Evolutionary conservation across 1,284 basidiomycete genomes (phyloP), one percentile per base, ranked within the genome.

Genomic region (Malassezia equina): DNA sequence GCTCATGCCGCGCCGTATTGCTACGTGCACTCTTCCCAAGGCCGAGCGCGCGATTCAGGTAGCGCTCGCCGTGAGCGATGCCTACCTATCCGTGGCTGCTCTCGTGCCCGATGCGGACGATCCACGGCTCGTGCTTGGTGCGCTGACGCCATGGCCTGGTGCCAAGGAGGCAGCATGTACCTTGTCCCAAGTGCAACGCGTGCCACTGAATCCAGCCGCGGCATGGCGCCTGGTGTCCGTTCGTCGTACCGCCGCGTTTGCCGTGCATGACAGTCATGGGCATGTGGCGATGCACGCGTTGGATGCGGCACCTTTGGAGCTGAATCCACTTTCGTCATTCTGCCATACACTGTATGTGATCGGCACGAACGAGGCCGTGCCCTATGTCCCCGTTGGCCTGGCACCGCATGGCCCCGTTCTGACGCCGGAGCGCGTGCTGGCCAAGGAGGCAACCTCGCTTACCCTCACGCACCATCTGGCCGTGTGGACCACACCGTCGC

Each of bases 401-500:
- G 80, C 84, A 1, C 75, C 79, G 15, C 79, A 80, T 4, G 84
- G 85, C 2, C 85, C 83, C 63, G 32, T 56, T 7, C n/a, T 51
- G 3, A 19, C 25, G 25, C 42, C 53, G 0, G 76, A 25, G 60
- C 86, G 65, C 9, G 47, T 65, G 12, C 58, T 80, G 2, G 81
- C 85, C 1, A 76, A 79, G 2, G 84, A 84, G 57, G 83, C 79
- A 19, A 91, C 83, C 21, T 95, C 91, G 0, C 89, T 91, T 76
- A 80, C 81, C 0, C 63, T 87, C n/a, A 84, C 86, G 0, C 82
- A 85, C 7, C 81, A 83, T 13, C 90, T 90, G 71, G 77, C 95
- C 29, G 84, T 94, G 42, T 94, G 84, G 77, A 90, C 88, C 1
- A 90, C 88, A 0, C 83, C 83, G 4, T 77, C 87, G 0, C 93